Base-by-base conservation (phyloP, 495 filamentous ascomycete genomes). In the Cryomyces antarcticus region DNA sequence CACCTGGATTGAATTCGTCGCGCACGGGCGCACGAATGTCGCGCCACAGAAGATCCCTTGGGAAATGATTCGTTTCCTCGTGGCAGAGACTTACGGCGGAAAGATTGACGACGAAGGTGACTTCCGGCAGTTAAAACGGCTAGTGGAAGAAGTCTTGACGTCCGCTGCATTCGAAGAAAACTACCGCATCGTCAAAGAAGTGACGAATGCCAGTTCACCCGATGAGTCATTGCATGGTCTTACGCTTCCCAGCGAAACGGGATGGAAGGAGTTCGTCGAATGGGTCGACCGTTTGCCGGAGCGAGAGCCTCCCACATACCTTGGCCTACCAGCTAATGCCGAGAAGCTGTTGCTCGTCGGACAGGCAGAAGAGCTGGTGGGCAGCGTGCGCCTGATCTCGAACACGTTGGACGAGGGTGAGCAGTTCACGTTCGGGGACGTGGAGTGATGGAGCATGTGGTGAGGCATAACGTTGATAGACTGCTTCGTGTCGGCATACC, bases 61-160 rank as follows among this genome's bases (percentile, higher is more conserved):
- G 89, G 81, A 89, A 30, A 88, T 99, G 76, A 80, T 99, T 47
- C 79, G 82, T 46, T 86, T 82, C 38, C 78, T 99, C 7, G 70
- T 96, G 40, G 78, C 77, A 6, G 86, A 95, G 57, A 94, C 82
- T 42, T 99, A 99, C 58, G 92, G 92, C 49, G 89, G 89, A 53
- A 99, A 99, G 64, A 82, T 99, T 48, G 89, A 99, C 53, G 78
- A 93, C 52, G 77, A 80, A 41, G 77, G 61, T n/a, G 89, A 99
- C 62, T 94, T 85, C 61, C 52, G 61, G 31, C 69, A 76, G 38
- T 70, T 99, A 5, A 62, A 68, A 37, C 54, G 65, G 41, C 68
- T 99, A 7, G 88, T 96, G 39, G 62, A 76, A 41, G 66, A 59
- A 30, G 73, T 88, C 58, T 66, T 99, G 38, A 94, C 83, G 0